phyloP scores from a whole-genome alignment of 768 basidiomycete genomes.

The Lactarius hatsudake region DNA sequence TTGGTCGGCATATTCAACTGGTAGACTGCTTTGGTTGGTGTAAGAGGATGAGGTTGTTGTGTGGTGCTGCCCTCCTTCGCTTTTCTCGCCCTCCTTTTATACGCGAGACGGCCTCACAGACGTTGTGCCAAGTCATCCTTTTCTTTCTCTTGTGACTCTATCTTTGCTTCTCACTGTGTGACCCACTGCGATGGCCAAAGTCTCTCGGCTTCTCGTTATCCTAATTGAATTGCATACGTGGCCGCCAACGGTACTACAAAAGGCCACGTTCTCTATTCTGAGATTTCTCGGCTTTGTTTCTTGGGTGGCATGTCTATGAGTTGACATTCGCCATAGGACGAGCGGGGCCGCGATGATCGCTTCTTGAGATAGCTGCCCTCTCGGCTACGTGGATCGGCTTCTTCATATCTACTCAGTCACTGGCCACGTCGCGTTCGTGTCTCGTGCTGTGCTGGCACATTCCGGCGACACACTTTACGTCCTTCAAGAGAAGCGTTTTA shows the following conservation, averaged over 20 bases:
- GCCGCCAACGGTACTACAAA: conserved; percentile 11
- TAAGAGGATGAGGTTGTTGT: conserved; percentile 5
- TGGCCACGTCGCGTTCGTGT: neutral
- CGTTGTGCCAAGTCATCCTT: neutral
- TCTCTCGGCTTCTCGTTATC: conserved; percentile 12
- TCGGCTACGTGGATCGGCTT: neutral
- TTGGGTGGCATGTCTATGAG: neutral
- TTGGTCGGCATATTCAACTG: conserved; percentile 17
- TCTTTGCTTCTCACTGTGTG: neutral
- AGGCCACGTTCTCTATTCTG: conserved; percentile 11
- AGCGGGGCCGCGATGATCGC: neutral
- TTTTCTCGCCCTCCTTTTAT: conserved; percentile 7
- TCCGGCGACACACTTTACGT: neutral
- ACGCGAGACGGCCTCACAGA: neutral
- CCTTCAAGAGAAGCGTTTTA: neutral
- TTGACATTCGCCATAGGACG: conserved; percentile 19
- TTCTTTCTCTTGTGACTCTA: neutral
- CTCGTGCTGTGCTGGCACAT: conserved; percentile 18
- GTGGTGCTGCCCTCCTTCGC: conserved; percentile 6
- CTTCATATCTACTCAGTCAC: neutral
- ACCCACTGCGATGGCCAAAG: conserved; percentile 9
- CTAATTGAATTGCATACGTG: conserved; percentile 18
- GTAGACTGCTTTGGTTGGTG: conserved; percentile 10
- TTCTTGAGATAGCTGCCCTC: neutral
- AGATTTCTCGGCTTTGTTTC: conserved; percentile 11